Evolutionary conservation across 805 yeast genomes (phyloP).

Genomic region (Metschnikowia shivogae): DNA sequence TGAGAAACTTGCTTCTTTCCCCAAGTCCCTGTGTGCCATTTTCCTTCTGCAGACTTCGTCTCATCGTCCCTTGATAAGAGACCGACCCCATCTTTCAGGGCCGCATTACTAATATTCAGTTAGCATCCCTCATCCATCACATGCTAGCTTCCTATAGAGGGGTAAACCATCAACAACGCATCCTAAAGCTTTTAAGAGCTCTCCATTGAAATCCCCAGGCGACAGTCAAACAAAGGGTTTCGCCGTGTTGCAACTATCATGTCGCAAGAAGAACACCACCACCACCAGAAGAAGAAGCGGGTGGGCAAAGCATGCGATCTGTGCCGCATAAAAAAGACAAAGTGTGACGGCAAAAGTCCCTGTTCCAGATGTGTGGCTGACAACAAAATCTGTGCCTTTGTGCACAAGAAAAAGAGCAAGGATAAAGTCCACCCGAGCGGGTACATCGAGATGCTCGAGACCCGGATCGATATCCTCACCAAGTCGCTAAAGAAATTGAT

Average conservation of each 20-base stretch:
- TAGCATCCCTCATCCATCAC: too few relatives aligned
- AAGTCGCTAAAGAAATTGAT: slow-evolving; percentile 45
- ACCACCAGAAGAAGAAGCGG: slow-evolving; percentile 42
- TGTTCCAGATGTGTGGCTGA: slow-evolving; percentile 53
- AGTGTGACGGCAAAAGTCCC: slow-evolving; percentile 61
- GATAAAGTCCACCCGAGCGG: slow-evolving; percentile 58
- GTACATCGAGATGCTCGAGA: slow-evolving; percentile 60
- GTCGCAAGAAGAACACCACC: slow-evolving; percentile 13
- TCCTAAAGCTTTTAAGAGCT: too few relatives aligned
- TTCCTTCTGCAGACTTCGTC: too few relatives aligned
- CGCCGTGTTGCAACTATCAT: slow-evolving; percentile 1
- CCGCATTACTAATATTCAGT: too few relatives aligned
- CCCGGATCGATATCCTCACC: slow-evolving; percentile 50
- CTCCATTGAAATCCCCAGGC: neutral
- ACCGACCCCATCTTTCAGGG: too few relatives aligned
- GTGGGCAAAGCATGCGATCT: slow-evolving; percentile 65
- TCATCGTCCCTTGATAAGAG: too few relatives aligned
- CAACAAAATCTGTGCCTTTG: slow-evolving; percentile 56
- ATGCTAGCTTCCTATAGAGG: too few relatives aligned
- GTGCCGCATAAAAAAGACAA: slow-evolving; percentile 59
- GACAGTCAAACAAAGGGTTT: neutral
- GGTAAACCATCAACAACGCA: too few relatives aligned
- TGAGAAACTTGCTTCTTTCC: too few relatives aligned
- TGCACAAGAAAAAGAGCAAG: slow-evolving; percentile 49
- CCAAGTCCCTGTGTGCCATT: too few relatives aligned